Conservation (phyloP, 805 yeast genomes). For the Tanozyma kutaoensis region DNA sequence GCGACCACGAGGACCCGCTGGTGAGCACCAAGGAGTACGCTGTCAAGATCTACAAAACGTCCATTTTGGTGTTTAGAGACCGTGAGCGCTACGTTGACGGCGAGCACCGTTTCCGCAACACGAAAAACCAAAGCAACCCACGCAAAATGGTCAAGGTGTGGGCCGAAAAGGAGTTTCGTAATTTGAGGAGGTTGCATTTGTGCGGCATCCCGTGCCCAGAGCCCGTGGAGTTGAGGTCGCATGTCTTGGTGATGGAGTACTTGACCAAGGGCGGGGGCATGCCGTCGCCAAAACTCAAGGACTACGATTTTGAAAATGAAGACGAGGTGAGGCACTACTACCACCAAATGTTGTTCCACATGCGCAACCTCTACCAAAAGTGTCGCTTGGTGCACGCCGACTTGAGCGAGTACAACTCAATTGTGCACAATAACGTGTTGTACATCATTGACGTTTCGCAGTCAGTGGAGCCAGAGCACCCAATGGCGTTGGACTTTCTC, state of each 20-base stretch:
- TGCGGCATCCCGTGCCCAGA: slow-evolving; percentile 89
- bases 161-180: slow-evolving; percentile 97
- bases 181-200: slow-evolving; percentile 66
- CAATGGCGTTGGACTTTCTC: slow-evolving; percentile 86
- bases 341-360: slow-evolving; percentile 67
- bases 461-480: slow-evolving; percentile 95
- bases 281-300: slow-evolving; percentile 85
- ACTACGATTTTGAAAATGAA: slow-evolving; percentile 58
- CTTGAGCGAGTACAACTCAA: slow-evolving; percentile 85
- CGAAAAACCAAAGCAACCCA: slow-evolving; percentile 81
- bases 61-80: slow-evolving; percentile 93
- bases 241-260: slow-evolving; percentile 92
- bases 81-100: slow-evolving; percentile 94
- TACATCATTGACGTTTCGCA: slow-evolving; percentile 95
- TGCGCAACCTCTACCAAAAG: slow-evolving; percentile 76
- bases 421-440: slow-evolving; percentile 65
- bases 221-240: slow-evolving; percentile 79
- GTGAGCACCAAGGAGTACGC: slow-evolving; percentile 49
- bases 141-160: slow-evolving; percentile 95
- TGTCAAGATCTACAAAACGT: slow-evolving; percentile 89
- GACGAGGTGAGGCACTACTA: slow-evolving; percentile 59
- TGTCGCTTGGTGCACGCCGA: slow-evolving; percentile 95
- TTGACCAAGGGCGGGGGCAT: slow-evolving; percentile 67
- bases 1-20: slow-evolving; percentile 44
- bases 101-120: slow-evolving; percentile 81